Evolutionary conservation across 148 eudicot genomes (phyloP).

Genomic region (Fagopyrum homotropicum): DNA sequence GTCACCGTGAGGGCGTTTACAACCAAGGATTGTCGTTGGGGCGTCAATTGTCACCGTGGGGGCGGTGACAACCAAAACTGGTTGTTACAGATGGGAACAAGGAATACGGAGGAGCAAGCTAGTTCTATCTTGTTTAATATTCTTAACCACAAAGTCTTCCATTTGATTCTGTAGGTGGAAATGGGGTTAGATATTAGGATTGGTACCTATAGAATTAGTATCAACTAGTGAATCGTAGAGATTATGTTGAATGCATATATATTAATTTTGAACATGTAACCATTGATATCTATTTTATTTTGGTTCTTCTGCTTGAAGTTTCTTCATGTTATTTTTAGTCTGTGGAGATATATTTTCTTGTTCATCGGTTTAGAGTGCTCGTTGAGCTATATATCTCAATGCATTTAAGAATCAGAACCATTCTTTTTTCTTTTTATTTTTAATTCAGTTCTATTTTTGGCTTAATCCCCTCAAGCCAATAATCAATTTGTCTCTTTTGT

Average conservation of each 20-base stretch:
- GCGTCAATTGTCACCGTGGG: too few relatives aligned
- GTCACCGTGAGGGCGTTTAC: too few relatives aligned
- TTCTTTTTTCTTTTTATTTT: constrained; percentile 1
- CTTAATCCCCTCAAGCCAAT: constrained; percentile 1
- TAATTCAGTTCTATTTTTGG: constrained; percentile 2
- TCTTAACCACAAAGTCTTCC: background rate
- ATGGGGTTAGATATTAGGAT: background rate
- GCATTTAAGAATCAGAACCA: background rate
- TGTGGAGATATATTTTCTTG: background rate
- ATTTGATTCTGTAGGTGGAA: background rate
- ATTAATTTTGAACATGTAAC: background rate
- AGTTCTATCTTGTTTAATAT: background rate
- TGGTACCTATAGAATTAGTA: background rate
- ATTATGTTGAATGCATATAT: background rate
- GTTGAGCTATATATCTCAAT: background rate
- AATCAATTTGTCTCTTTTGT: background rate
- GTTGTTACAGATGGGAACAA: too few relatives aligned
- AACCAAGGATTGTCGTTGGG: too few relatives aligned
- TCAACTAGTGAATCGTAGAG: background rate
- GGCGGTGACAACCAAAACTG: too few relatives aligned
- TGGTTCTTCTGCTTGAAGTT: background rate
- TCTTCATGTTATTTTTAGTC: background rate
- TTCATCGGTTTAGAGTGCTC: background rate
- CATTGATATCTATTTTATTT: background rate
- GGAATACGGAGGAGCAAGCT: too few relatives aligned